Evolutionary conservation across 345 rosid species (phyloP).

Genomic region (Populus tremula): DNA sequence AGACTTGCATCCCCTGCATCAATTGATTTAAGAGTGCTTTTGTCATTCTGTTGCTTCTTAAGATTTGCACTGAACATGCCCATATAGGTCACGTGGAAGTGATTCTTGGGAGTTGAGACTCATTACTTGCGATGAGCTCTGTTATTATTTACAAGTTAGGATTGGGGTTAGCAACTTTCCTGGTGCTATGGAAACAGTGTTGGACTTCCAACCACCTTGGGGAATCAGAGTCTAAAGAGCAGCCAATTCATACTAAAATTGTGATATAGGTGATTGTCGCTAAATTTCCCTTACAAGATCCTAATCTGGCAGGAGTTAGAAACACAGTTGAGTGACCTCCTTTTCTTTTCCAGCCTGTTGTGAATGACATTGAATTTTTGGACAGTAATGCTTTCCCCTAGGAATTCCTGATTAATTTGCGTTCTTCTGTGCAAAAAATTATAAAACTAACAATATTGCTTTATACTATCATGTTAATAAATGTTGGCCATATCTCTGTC

Average conservation of each 20-base stretch:
- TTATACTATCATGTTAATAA: neutral
- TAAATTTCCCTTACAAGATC: neutral
- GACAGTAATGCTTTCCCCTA: neutral
- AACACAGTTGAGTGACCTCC: neutral
- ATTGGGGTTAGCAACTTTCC: neutral
- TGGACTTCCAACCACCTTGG: neutral
- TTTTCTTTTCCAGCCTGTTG: neutral
- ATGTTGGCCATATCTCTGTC: neutral
- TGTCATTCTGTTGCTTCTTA: neutral
- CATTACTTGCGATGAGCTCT: neutral
- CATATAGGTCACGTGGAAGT: neutral
- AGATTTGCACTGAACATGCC: neutral
- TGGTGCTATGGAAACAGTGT: neutral
- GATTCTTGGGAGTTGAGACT: neutral
- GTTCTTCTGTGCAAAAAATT: neutral
- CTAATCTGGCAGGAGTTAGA: neutral
- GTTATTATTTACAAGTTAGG: neutral
- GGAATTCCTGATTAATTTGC: neutral
- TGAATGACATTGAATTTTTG: neutral
- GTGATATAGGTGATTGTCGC: neutral
- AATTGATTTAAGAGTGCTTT: neutral
- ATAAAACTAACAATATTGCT: neutral
- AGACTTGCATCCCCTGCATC: neutral
- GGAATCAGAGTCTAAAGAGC: neutral
- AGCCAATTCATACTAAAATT: neutral